Conservation (phyloP, 1,284 basidiomycete genomes). For the Mixia osmundae region DNA sequence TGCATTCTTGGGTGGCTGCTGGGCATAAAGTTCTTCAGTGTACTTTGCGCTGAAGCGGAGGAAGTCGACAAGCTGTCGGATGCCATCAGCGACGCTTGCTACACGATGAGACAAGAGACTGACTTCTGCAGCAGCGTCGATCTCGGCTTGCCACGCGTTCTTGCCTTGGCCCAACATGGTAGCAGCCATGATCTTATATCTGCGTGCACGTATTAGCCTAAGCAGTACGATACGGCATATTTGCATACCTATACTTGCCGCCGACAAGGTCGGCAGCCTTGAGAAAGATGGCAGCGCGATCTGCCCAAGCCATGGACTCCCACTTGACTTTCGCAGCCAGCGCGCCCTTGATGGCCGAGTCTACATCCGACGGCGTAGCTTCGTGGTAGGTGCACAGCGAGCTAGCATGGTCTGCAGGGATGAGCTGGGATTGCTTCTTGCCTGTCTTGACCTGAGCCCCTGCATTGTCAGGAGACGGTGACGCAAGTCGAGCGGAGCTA, state of each 20-base stretch:
- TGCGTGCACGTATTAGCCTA: background rate
- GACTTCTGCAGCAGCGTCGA: conserved; percentile 92
- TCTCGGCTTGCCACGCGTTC: conserved; percentile 98
- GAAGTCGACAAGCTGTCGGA: conserved; percentile 59
- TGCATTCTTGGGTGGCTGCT: conserved; percentile 71
- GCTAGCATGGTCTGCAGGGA: conserved; percentile 33
- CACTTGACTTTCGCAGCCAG: conserved; percentile 65
- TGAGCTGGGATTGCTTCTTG: conserved; percentile 29
- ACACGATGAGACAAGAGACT: conserved; percentile 13
- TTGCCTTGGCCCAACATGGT: conserved; percentile 98
- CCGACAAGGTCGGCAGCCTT: conserved; percentile 86
- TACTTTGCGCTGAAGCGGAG: conserved; percentile 91
- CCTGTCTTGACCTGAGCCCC: conserved; percentile 50
- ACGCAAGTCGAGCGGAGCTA: background rate
- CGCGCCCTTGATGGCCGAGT: conserved; percentile 64
- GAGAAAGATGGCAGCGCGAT: conserved; percentile 81
- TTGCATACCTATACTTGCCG: conserved; percentile 50
- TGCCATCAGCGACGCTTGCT: background rate
- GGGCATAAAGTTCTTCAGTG: conserved; percentile 77
- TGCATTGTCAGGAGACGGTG: background rate
- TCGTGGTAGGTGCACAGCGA: conserved; percentile 70
- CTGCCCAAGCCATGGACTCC: conserved; percentile 87
- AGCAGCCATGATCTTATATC: conserved; percentile 56
- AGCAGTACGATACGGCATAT: background rate
- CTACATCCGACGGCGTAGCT: conserved; percentile 51